phyloP scores from a whole-genome alignment of 2,329 filamentous ascomycete species.

The Aureobasidium sp. region DNA sequence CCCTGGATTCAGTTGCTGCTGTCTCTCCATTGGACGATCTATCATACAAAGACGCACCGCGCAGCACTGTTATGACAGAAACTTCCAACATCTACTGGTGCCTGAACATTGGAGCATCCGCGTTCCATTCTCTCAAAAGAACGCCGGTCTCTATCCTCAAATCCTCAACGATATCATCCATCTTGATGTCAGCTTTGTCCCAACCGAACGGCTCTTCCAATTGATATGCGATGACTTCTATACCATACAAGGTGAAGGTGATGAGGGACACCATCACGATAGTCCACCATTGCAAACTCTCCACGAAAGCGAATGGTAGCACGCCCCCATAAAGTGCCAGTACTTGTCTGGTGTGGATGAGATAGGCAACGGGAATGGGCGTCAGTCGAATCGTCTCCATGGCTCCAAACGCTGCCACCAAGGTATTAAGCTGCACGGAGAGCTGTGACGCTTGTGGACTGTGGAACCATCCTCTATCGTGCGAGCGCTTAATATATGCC shows the following conservation, averaged over 20 bases:
- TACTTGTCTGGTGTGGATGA: constrained; percentile 60
- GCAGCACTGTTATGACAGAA: neutral
- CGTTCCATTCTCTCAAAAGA: constrained; percentile 17
- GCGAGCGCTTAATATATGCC: constrained; percentile 50
- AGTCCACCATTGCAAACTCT: constrained; percentile 57
- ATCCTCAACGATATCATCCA: constrained; percentile 59
- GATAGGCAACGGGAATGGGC: constrained; percentile 56
- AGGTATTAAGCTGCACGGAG: constrained; percentile 49
- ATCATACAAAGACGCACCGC: neutral
- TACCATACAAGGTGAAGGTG: constrained; percentile 57
- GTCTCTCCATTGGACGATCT: neutral
- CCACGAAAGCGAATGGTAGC: constrained; percentile 56
- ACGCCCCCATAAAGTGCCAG: constrained; percentile 54
- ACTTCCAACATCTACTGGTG: neutral
- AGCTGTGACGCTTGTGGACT: constrained; percentile 53
- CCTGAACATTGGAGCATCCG: constrained; percentile 13
- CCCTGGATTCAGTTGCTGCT: neutral
- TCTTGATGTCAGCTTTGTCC: constrained; percentile 60
- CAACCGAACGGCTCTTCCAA: constrained; percentile 61
- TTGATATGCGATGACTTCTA: constrained; percentile 56
- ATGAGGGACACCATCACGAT: constrained; percentile 53
- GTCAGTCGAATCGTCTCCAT: constrained; percentile 62
- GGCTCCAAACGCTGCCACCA: constrained; percentile 52
- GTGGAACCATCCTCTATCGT: constrained; percentile 52
- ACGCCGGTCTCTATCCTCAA: constrained; percentile 30